Base-by-base conservation (phyloP, 2,329 filamentous ascomycete genomes). In the Emericellopsis atlantica region DNA sequence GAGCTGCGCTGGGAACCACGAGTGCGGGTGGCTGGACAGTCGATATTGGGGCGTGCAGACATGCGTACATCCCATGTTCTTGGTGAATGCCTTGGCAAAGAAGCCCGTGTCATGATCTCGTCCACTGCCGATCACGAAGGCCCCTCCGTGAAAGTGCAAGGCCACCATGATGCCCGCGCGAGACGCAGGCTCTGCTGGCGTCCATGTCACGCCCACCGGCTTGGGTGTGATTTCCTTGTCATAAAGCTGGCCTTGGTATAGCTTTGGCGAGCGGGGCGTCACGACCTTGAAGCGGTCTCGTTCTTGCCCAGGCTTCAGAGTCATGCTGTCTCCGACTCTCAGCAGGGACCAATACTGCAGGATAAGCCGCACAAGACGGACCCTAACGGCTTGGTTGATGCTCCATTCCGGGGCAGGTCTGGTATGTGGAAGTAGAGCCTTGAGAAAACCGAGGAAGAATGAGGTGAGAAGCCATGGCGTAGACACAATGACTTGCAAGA, bases 111-210 rank as follows among this genome's bases (percentile, higher is more conserved):
- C 54, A 3, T 34, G 37, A 36, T 57, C 55, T 10, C 56, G 55
- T 4, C 56, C 55, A 24, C 50, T 48, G 10, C 55, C 54, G 12
- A 60, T 45, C 12, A 55, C 53, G 43, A 49, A 59, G 16, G 46
- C 57, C 8, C 57, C 55, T 21, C 57, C 57, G 41, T 60, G 57
- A 34, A 60, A 48, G 33, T 60, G 56, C 24, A 60, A 45, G 8
- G 45, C 45, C 6, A 54, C 48, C 5, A 39, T 37, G 11, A 49
- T 32, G 35, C 33, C 39, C 21, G 26, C 12, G 6, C 45, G 33
- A 14, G 36, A 43, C 11, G 46, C 45, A 12, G 49, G 48, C 16
- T 39, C 39, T 21, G 44, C 43, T 4, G 51, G 51, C 9, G 49
- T 51, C 51, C 51, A 53, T 4, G 49, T 52, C 21, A 44, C 42